Percentiles rank a stretch among this genome's conserved stretches.
Conservation (phyloP, 192 early-diverging fungal genomes). For the Lunasporangiospora selenospora region DNA sequence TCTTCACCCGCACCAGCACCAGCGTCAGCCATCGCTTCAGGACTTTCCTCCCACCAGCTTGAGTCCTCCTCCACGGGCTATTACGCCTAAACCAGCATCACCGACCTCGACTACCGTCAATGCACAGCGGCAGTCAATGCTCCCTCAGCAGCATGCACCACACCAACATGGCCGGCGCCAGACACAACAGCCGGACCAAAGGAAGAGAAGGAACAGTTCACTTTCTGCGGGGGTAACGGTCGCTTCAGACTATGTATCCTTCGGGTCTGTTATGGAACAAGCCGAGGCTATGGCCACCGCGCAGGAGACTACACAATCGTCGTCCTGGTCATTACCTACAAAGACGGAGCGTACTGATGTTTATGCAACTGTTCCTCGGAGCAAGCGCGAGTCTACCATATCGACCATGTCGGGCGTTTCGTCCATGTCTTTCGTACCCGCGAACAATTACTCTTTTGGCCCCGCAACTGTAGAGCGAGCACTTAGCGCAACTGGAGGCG, state of each 20-base stretch:
- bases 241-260: constrained; percentile 31
- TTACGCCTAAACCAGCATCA: constrained; percentile 30
- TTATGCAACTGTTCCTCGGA: constrained; percentile 24
- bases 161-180: too few relatives aligned
- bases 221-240: constrained; percentile 11
- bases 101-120: background rate
- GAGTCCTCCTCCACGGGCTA: constrained; percentile 34
- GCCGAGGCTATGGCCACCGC: constrained; percentile 30
- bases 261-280: constrained; percentile 35
- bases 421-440: background rate
- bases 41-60: too few relatives aligned
- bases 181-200: constrained; percentile 3
- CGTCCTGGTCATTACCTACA: constrained; percentile 33
- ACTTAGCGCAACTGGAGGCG: background rate
- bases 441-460: too few relatives aligned
- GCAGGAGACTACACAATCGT: constrained; percentile 8
- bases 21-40: too few relatives aligned
- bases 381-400: constrained; percentile 34
- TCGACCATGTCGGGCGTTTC: constrained; percentile 13
- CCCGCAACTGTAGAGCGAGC: too few relatives aligned
- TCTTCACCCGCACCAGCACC: too few relatives aligned
- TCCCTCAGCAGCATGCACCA: background rate
- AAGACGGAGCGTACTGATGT: constrained; percentile 5
- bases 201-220: constrained; percentile 37
- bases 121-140: background rate